Base-by-base conservation (phyloP, 805 yeast genomes). In the Zygosaccharomyces rouxii region DNA sequence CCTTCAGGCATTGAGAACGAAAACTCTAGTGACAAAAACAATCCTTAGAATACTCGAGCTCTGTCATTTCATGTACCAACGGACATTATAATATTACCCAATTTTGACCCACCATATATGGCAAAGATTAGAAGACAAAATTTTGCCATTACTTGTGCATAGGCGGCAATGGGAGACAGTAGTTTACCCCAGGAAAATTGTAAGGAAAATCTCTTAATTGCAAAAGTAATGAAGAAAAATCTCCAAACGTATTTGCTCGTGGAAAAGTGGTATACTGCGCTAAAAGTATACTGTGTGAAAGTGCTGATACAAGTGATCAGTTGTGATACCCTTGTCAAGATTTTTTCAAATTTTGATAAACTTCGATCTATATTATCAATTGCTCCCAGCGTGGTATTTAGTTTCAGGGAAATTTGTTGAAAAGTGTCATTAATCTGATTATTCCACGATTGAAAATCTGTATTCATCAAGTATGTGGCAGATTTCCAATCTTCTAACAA, bases 391-490 rank as follows among this genome's bases (percentile, higher is more conserved):
- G 61, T 57, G 3, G 22, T 37, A 41, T 55, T 56, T 19, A 59
- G 35, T 22, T 30, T 47, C 6, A 22, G 21, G n/a, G 55, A 46
- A 3, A 62, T 46, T 14, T 43, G 42, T 11, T 46, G 41, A 29
- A 60, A 54, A 23, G 50, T 52, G 6, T 30, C 21, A 35, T 47
- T 42, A 7, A 61, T 35, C 28, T 51, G 48, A 4, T 46, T 40
- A 42, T 52, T 53, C 63, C 61, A 56, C 6, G 41, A n/a, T 5
- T 42, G 35, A 7, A 57, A 33, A 31, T 60, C 58, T n/a, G 35
- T 46, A 5, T 38, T 44, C 10, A 60, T 9, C 2, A 44, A 21
- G 6, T 35, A 29, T 4, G 51, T 54, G 7, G 53, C 46, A 1
- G 39, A 30, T 30, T 47, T 38, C 56, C 60, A 50, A 11, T 54